Evolutionary conservation across 345 rosid species (phyloP).

Genomic region (Salix purpurea): DNA sequence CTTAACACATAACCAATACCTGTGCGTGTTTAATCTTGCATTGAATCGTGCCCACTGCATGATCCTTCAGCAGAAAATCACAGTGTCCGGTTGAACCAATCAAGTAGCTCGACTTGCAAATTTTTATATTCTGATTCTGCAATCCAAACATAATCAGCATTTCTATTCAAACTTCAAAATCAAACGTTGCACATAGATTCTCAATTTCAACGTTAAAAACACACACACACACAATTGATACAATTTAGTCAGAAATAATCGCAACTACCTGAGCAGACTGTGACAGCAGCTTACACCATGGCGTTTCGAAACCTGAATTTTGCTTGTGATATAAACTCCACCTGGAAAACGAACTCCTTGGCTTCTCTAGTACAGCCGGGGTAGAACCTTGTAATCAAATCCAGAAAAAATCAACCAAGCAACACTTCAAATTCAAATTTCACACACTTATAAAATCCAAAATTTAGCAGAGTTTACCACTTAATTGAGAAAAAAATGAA

Average conservation of each 20-base stretch:
- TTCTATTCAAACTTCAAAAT: background rate
- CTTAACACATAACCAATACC: constrained; percentile 31
- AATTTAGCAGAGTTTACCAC: background rate
- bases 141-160: constrained; percentile 7
- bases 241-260: background rate
- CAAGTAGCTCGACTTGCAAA: constrained; percentile 35
- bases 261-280: constrained; percentile 63
- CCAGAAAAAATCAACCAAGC: constrained; percentile 11
- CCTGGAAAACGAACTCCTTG: constrained; percentile 42
- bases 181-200: background rate
- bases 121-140: constrained; percentile 61
- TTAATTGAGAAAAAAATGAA: background rate
- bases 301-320: constrained; percentile 35
- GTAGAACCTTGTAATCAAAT: constrained; percentile 42
- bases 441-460: background rate
- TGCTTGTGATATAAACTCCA: constrained; percentile 47
- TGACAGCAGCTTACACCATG: constrained; percentile 77
- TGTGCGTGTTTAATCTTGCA: constrained; percentile 65
- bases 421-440: background rate
- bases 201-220: background rate
- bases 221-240: background rate
- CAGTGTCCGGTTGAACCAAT: constrained; percentile 63
- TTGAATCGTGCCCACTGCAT: constrained; percentile 32
- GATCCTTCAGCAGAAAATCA: constrained; percentile 50
- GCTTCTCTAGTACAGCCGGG: constrained; percentile 50